phyloP scores from a whole-genome alignment of 2,329 filamentous ascomycete genomes.

The Hymenoscyphus fraxineus region DNA sequence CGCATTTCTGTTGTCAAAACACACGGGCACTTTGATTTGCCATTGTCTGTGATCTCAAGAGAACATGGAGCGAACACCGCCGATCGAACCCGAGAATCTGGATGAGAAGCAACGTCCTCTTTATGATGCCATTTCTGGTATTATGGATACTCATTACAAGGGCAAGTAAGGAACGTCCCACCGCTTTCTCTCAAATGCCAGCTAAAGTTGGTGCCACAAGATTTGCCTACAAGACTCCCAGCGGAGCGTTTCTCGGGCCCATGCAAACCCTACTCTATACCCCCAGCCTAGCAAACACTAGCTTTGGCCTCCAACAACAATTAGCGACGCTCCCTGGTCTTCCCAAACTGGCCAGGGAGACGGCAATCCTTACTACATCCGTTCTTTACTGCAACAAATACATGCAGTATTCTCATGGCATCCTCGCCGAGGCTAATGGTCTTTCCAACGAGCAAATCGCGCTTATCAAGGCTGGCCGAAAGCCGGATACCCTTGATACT shows the following conservation, averaged over 20 bases:
- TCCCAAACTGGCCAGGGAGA: background rate
- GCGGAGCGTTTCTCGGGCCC: constrained; percentile 2
- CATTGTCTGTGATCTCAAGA: background rate
- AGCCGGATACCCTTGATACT: background rate
- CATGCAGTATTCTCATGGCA: constrained; percentile 3
- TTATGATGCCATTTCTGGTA: background rate
- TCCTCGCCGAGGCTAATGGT: background rate
- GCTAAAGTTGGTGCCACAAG: background rate
- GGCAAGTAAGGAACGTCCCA: background rate
- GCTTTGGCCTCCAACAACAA: background rate
- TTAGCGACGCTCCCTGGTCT: background rate
- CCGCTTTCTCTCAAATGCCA: background rate
- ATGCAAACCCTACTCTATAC: constrained; percentile 1
- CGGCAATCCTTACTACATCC: background rate
- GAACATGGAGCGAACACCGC: background rate
- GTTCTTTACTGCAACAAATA: constrained; percentile 2
- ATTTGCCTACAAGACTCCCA: constrained; percentile 4
- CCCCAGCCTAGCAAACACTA: background rate
- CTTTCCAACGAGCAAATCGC: background rate
- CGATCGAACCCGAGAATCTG: background rate
- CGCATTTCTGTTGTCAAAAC: background rate
- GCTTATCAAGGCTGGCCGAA: background rate
- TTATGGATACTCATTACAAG: background rate
- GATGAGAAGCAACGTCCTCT: background rate
- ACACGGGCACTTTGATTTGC: background rate